phyloP scores from a whole-genome alignment of 257 asterid genomes.

The Anisodus acutangulus region DNA sequence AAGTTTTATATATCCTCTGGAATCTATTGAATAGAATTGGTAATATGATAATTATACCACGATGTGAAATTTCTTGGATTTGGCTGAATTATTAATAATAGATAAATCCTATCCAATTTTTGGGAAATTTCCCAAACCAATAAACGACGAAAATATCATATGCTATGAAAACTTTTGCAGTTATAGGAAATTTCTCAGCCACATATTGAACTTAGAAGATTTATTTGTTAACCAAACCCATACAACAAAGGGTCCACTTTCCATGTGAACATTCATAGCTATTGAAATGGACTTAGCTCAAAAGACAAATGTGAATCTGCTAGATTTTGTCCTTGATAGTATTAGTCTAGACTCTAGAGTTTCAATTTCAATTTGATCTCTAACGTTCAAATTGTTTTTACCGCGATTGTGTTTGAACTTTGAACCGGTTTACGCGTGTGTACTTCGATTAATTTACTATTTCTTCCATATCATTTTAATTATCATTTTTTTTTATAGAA shows the following conservation, averaged over 20 bases:
- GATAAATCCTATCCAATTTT: neutral
- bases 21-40: neutral
- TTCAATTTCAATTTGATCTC: neutral
- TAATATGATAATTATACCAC: neutral
- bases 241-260: conserved; percentile 10
- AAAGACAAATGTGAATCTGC: neutral
- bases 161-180: neutral
- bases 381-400: neutral
- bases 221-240: neutral
- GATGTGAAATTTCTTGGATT: neutral
- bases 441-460: neutral
- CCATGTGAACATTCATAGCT: neutral
- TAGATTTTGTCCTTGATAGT: neutral
- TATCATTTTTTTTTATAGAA: too few species aligned
- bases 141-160: neutral
- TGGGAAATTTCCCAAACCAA: conserved; percentile 23
- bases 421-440: neutral
- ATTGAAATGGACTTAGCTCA: neutral
- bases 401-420: neutral
- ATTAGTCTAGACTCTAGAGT: neutral
- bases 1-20: neutral
- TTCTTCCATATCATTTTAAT: too few species aligned
- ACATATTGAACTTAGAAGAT: neutral
- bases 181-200: conserved; percentile 14
- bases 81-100: neutral